Evolutionary conservation across 768 basidiomycete species (phyloP).

Genomic region (Agaricus sinodeliciosus): DNA sequence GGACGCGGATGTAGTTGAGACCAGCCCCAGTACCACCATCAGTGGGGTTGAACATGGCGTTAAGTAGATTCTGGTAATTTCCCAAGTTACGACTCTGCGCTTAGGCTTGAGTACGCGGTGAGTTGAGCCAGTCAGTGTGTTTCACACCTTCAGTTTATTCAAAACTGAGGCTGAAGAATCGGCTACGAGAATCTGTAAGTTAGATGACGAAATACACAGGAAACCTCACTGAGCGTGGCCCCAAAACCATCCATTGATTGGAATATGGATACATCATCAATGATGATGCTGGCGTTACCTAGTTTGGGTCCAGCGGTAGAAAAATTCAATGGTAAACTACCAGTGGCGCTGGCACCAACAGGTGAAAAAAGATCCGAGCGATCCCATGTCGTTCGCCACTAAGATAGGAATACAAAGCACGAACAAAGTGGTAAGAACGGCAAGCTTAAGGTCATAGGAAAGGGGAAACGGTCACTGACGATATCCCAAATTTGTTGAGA

Average conservation of each 20-base stretch:
- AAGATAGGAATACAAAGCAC: not conserved
- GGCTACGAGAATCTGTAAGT: slow-evolving; percentile 30
- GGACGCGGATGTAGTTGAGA: slow-evolving; percentile 60
- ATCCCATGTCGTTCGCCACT: slow-evolving; percentile 62
- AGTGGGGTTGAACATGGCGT: slow-evolving; percentile 54
- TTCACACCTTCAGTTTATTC: slow-evolving; percentile 55
- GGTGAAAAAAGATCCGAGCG: slow-evolving; percentile 45
- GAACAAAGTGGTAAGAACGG: not conserved
- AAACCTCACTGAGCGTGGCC: slow-evolving; percentile 46
- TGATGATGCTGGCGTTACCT: slow-evolving; percentile 55
- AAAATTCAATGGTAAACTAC: slow-evolving; percentile 44
- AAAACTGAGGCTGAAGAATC: slow-evolving; percentile 63
- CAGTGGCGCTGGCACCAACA: slow-evolving; percentile 27
- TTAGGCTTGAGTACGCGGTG: not conserved
- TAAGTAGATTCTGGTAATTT: slow-evolving; percentile 54
- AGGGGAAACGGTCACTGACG: slow-evolving; percentile 23
- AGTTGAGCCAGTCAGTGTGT: not conserved
- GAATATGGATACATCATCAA: slow-evolving; percentile 47
- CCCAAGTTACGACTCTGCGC: slow-evolving; percentile 39
- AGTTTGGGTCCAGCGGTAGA: slow-evolving; percentile 41
- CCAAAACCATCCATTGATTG: slow-evolving; percentile 68
- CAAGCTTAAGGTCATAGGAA: slow-evolving; percentile 1
- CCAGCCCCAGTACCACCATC: slow-evolving; percentile 61
- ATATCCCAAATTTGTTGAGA: slow-evolving; percentile 53
- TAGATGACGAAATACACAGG: not conserved